Base-by-base conservation (phyloP, 1,284 basidiomycete genomes). In the Microbotryum saponariae region DNA sequence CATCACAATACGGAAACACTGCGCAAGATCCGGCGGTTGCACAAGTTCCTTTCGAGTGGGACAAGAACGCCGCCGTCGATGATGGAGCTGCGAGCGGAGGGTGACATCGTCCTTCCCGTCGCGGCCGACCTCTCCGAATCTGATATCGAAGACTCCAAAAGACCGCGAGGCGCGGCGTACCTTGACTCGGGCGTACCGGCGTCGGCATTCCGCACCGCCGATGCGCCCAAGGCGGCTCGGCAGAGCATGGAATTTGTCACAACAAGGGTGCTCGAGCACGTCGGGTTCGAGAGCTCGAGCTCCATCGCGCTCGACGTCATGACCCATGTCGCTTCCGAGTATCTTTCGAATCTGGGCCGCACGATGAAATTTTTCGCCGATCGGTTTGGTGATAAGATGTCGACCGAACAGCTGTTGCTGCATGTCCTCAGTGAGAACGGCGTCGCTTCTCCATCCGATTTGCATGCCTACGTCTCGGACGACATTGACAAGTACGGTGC, bases 371-470 rank as follows among this genome's bases (percentile, higher is more conserved):
- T 87, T 71, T 79, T 92, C 63, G 78, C 82, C 25, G 94, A 97
- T 74, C 88, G 87, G 69, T 89, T 89, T 76, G 82, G 82, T 0
- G 77, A 81, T 50, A 81, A 80, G 51, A 90, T 97, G 86, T 83
- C 84, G 6, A 75, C 88, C 0, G 90, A 94, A 88, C 91, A 96
- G 83, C 91, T 97, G 54, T 84, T 96, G 42, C 79, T 92, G 4
- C 91, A 94, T 74, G 87, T 88, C 0, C 78, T 97, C 16, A 88
- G 91, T 66, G 89, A 94, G 76, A 89, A 87, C 63, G 91, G 90
- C 2, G 84, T 84, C 12, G 82, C 88, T 0, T 81, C 84, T 59
- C 78, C 91, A 16, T 80, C 83, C 59, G 85, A 88, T 64, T 81
- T 97, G 0, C 89, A 94, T 71, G 80, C 85, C 23, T 93, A 97